Evolutionary conservation across 208 protist species (phyloP).

Genomic region (Leishmania tropica): DNA sequence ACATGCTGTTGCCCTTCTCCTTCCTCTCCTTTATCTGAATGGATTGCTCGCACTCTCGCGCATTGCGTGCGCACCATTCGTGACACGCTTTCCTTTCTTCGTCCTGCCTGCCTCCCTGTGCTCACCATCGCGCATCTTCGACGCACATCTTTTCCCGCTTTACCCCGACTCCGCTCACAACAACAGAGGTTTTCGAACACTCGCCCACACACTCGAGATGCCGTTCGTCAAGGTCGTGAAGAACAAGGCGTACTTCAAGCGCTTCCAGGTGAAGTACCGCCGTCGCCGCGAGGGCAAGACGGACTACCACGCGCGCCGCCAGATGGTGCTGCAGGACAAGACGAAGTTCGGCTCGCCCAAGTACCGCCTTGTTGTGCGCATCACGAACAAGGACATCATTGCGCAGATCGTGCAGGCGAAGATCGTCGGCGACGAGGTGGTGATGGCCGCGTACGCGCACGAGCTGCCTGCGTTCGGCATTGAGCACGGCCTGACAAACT

Average conservation of each 20-base stretch:
- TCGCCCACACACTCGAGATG: conserved; percentile 37
- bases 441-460: conserved; percentile 96
- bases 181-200: background rate
- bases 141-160: background rate
- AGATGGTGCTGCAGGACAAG: conserved; percentile 98
- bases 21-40: background rate
- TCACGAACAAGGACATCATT: conserved; percentile 98
- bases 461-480: conserved; percentile 98
- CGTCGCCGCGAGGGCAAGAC: conserved; percentile 98
- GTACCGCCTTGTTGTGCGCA: conserved; percentile 98
- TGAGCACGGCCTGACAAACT: conserved; percentile 98
- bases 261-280: conserved; percentile 98
- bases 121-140: background rate
- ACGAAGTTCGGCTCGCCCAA: conserved; percentile 99
- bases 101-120: background rate
- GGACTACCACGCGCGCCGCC: conserved; percentile 97
- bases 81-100: background rate
- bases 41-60: background rate
- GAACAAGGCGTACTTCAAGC: conserved; percentile 98
- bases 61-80: background rate
- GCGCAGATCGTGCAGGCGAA: conserved; percentile 97
- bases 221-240: conserved; percentile 92
- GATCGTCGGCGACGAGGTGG: conserved; percentile 95
- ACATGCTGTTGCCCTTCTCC: background rate
- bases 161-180: background rate